phyloP scores from a whole-genome alignment of 495 filamentous ascomycete genomes.

The Aspergillus wentii region DNA sequence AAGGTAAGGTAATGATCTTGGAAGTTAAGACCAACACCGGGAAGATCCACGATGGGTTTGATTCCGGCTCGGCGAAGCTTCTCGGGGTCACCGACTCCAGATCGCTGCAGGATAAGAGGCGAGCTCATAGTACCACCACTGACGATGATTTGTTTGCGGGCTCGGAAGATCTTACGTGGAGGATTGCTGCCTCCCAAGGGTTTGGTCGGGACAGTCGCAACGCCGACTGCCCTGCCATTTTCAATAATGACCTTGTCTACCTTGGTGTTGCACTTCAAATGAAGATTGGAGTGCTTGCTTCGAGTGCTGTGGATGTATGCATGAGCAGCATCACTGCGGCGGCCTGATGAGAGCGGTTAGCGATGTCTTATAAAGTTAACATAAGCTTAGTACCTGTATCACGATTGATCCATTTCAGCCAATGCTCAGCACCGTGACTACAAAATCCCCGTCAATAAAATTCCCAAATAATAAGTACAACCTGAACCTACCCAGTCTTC shows the following conservation, averaged over 20 bases:
- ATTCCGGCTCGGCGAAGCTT: constrained; percentile 68
- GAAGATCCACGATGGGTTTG: constrained; percentile 69
- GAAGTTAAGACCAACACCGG: constrained; percentile 78
- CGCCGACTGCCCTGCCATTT: constrained; percentile 59
- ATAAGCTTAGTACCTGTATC: constrained; percentile 40
- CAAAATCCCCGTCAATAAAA: not conserved
- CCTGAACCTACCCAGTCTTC: constrained; percentile 48
- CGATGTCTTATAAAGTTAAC: not conserved
- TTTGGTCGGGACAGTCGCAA: constrained; percentile 53
- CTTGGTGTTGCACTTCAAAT: constrained; percentile 75
- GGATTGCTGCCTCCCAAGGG: constrained; percentile 44
- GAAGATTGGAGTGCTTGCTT: constrained; percentile 62
- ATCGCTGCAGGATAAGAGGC: constrained; percentile 72
- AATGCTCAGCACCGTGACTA: constrained; percentile 35
- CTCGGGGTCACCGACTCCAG: constrained; percentile 64
- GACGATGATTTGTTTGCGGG: constrained; percentile 74
- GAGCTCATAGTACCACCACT: constrained; percentile 78
- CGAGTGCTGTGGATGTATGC: constrained; percentile 68
- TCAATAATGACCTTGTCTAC: constrained; percentile 79
- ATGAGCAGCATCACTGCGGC: constrained; percentile 66
- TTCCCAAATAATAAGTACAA: not conserved
- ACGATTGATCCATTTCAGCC: constrained; percentile 67
- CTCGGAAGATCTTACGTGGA: constrained; percentile 54
- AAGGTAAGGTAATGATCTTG: constrained; percentile 85
- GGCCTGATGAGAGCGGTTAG: constrained; percentile 18